Conservation (phyloP, 257 asterid species). For the Striga asiatica region DNA sequence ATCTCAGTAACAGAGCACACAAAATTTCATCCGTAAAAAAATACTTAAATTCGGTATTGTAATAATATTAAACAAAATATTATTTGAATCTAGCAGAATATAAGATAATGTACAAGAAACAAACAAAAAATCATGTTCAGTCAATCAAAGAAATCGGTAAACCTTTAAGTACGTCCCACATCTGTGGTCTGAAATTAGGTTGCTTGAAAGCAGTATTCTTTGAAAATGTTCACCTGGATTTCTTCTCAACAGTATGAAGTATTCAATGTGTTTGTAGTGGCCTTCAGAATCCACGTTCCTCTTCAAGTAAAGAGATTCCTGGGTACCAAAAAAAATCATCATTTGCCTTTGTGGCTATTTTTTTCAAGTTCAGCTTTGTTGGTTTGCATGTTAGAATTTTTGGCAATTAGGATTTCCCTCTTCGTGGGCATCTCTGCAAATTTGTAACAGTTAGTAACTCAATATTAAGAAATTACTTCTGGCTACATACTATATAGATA, state of each 20-base stretch:
- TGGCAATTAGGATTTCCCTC: background rate
- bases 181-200: slow-evolving; percentile 74
- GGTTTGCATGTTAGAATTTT: background rate
- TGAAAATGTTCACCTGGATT: slow-evolving; percentile 72
- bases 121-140: background rate
- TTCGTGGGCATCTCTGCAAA: slow-evolving; percentile 26
- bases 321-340: slow-evolving; percentile 67
- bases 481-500: no score
- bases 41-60: no score
- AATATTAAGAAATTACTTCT: background rate
- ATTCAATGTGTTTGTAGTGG: slow-evolving; percentile 23
- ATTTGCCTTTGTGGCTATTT: background rate
- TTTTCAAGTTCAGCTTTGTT: background rate
- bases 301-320: slow-evolving; percentile 58
- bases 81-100: background rate
- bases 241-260: slow-evolving; percentile 63
- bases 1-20: no score
- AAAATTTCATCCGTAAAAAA: no score
- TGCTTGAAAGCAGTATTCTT: slow-evolving; percentile 71
- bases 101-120: background rate
- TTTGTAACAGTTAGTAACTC: background rate
- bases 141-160: slow-evolving; percentile 33
- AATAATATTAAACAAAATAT: background rate
- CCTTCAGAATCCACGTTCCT: slow-evolving; percentile 35
- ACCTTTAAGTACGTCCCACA: slow-evolving; percentile 93